phyloP scores from a whole-genome alignment of 768 basidiomycete species.

The Boletus speciosus region DNA sequence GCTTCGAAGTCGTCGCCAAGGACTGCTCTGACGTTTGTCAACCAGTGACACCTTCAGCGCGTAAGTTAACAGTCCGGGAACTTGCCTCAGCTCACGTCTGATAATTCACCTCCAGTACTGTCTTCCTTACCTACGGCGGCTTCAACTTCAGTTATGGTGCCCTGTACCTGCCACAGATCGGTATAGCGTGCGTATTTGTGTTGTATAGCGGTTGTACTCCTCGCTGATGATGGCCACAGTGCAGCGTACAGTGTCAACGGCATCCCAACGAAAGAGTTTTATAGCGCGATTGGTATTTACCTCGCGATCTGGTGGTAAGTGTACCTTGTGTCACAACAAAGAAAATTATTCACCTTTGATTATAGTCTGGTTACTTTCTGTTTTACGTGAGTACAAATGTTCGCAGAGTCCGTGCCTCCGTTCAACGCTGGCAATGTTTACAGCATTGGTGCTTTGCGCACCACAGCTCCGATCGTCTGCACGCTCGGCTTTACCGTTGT shows the following conservation, averaged over 20 bases:
- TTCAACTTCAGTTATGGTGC: constrained; percentile 30
- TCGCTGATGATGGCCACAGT: constrained; percentile 10
- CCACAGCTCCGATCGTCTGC: constrained; percentile 21
- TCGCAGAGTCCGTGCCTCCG: too few relatives aligned
- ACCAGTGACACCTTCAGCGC: constrained; percentile 27
- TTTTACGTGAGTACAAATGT: constrained; percentile 17
- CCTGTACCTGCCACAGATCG: constrained; percentile 24
- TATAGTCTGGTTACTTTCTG: constrained; percentile 24
- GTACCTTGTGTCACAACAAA: neutral
- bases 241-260: constrained; percentile 25
- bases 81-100: neutral
- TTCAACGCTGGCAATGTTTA: neutral
- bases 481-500: constrained; percentile 23
- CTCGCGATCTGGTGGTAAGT: constrained; percentile 27
- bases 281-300: constrained; percentile 26
- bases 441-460: constrained; percentile 27
- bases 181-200: constrained; percentile 21
- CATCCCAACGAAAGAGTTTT: constrained; percentile 23
- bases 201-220: neutral
- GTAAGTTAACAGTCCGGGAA: constrained; percentile 7
- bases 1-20: neutral
- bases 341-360: neutral
- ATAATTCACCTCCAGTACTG: constrained; percentile 13
- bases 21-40: constrained; percentile 6
- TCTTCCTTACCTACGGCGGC: constrained; percentile 28